These are phyloP conservation scores for Lecanicillium sp. DNA, from an alignment of 2,329 filamentous ascomycete genomes.

Conservation along the genomic window DNA sequence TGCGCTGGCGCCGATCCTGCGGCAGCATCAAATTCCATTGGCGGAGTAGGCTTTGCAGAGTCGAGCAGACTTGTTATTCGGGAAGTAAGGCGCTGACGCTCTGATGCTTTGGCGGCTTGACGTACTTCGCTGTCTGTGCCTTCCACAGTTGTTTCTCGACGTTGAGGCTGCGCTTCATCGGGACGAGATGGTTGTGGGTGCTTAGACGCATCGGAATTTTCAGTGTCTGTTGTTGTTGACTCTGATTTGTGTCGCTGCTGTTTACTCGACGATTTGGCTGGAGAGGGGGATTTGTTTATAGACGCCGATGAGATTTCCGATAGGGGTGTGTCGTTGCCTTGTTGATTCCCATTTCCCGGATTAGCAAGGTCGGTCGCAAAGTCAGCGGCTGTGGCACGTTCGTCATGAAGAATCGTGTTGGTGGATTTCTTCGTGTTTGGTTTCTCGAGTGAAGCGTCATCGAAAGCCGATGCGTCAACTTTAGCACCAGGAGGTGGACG, in stretches of 20 bases:
- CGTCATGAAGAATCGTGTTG: slow-evolving; percentile 11
- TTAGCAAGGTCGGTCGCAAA: slow-evolving; percentile 35
- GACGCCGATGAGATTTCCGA: slow-evolving; percentile 30
- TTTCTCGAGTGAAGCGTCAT: slow-evolving; percentile 20
- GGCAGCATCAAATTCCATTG: slow-evolving; percentile 9
- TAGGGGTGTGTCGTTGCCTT: slow-evolving; percentile 25
- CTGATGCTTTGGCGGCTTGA: slow-evolving; percentile 24
- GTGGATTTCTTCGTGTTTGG: slow-evolving; percentile 3
- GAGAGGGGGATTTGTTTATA: slow-evolving; percentile 32
- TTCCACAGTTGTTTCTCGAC: slow-evolving; percentile 9
- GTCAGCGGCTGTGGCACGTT: slow-evolving; percentile 24
- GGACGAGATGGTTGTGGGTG: slow-evolving; percentile 2
- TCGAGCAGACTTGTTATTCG: slow-evolving; percentile 36
- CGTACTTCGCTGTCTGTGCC: slow-evolving; percentile 14
- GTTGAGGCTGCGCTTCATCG: background rate
- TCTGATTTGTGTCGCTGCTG: slow-evolving; percentile 13
- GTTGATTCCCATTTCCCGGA: slow-evolving; percentile 18
- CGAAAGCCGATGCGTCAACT: slow-evolving; percentile 33
- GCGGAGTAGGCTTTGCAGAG: slow-evolving; percentile 10
- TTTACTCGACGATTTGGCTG: slow-evolving; percentile 16
- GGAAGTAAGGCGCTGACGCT: slow-evolving; percentile 32
- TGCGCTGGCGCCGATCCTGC: slow-evolving; percentile 11
- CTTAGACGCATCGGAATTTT: slow-evolving; percentile 4
- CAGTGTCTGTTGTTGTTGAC: slow-evolving; percentile 5
- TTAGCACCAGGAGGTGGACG: slow-evolving; percentile 15